phyloP scores from a whole-genome alignment of 2,329 filamentous ascomycete genomes.

The Exophiala viscosa region DNA sequence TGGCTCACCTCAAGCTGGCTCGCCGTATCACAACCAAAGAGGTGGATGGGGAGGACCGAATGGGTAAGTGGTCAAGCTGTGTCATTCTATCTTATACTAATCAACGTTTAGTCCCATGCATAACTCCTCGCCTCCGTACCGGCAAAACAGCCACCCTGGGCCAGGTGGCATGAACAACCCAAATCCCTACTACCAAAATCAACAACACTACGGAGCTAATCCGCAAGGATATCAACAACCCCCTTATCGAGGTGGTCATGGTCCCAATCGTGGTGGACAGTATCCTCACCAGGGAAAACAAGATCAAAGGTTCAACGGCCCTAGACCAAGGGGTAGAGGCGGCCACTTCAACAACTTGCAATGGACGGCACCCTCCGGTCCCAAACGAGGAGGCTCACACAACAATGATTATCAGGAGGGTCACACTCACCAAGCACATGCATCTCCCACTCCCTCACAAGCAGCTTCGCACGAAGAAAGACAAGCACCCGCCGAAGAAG shows the following conservation, averaged over 20 bases:
- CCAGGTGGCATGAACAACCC: conserved; percentile 49
- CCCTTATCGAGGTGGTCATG: conserved; percentile 51
- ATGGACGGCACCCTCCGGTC: conserved; percentile 61
- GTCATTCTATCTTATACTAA: conserved; percentile 29
- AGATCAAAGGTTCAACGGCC: conserved; percentile 27
- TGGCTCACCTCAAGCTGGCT: conserved; percentile 59
- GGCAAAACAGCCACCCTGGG: conserved; percentile 53
- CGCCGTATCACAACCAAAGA: conserved; percentile 56
- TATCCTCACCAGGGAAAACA: conserved; percentile 40
- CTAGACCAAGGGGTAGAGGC: conserved; percentile 48
- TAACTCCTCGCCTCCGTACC: conserved; percentile 62
- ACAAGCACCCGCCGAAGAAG: conserved; percentile 47
- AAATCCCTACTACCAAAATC: conserved; percentile 53
- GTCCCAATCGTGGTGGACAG: conserved; percentile 58
- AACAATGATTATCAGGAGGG: conserved; percentile 39
- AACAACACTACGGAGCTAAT: conserved; percentile 51
- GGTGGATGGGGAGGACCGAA: conserved; percentile 52
- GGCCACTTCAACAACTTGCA: conserved; percentile 65
- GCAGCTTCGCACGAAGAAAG: conserved; percentile 34
- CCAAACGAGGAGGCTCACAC: conserved; percentile 41
- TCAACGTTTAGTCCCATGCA: conserved; percentile 38
- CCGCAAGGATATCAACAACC: conserved; percentile 51
- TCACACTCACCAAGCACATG: conserved; percentile 35
- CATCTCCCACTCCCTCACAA: conserved; percentile 31
- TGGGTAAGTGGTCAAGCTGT: conserved; percentile 43